phyloP scores from a whole-genome alignment of 2,329 filamentous ascomycete species.

The Diplocarpon mali region DNA sequence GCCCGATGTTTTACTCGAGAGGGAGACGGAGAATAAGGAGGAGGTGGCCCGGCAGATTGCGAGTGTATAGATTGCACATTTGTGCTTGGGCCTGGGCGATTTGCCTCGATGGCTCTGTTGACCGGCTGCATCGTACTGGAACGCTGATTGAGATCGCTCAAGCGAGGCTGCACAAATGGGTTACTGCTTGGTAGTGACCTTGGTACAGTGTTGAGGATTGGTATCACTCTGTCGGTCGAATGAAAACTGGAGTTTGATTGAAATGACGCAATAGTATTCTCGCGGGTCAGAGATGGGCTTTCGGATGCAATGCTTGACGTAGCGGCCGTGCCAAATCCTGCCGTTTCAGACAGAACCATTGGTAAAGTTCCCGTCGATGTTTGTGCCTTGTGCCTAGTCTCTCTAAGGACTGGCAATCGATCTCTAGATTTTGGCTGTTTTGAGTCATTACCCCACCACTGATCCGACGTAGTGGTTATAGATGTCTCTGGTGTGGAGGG shows the following conservation, averaged over 20 bases:
- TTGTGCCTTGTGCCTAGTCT: conserved; percentile 22
- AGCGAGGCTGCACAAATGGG: conserved; percentile 16
- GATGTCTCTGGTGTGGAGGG: conserved; percentile 22
- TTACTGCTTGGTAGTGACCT: conserved; percentile 17
- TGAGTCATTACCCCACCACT: conserved; percentile 30
- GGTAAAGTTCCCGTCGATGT: conserved; percentile 20
- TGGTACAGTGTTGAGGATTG: conserved; percentile 8
- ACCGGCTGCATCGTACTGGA: conserved; percentile 1
- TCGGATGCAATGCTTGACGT: conserved; percentile 10
- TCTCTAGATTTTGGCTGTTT: conserved; percentile 11
- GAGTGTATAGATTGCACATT: conserved; percentile 6
- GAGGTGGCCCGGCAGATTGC: conserved; percentile 17
- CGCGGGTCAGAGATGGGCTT: conserved; percentile 1
- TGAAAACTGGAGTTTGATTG: conserved; percentile 2
- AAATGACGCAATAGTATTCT: conserved; percentile 3
- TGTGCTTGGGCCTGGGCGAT: conserved; percentile 3
- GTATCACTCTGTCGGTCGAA: conserved; percentile 10
- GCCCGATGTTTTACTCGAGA: conserved; percentile 37
- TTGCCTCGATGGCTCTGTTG: conserved; percentile 5
- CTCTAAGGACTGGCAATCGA: conserved; percentile 14
- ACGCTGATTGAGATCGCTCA: conserved; percentile 8
- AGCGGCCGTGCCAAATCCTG: conserved; percentile 9
- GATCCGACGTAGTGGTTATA: conserved; percentile 25
- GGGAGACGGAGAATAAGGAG: conserved; percentile 25
- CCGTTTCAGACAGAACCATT: conserved; percentile 17